Evolutionary conservation across 805 yeast genomes (phyloP).

Genomic region (Teunomyces stri): DNA sequence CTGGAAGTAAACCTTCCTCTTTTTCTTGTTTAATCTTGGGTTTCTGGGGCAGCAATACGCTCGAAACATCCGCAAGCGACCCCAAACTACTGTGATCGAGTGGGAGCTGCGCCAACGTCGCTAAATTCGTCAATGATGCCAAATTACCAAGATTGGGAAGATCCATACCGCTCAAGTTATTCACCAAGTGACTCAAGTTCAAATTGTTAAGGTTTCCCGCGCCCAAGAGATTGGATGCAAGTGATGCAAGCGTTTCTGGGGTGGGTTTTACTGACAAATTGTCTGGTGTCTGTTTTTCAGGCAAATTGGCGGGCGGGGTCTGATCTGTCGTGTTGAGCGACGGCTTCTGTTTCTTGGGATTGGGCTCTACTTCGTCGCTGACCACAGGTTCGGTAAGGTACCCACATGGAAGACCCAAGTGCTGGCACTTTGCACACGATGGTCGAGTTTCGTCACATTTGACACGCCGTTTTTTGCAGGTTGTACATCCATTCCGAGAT

Average conservation of each 20-base stretch:
- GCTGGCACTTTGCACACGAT: slow-evolving; percentile 70
- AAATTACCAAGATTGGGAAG: slow-evolving; percentile 34
- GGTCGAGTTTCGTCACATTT: slow-evolving; percentile 92
- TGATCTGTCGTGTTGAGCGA: slow-evolving; percentile 3
- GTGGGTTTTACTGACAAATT: background rate
- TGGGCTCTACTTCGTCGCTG: slow-evolving; percentile 3
- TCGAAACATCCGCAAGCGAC: slow-evolving; percentile 18
- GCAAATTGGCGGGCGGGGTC: background rate
- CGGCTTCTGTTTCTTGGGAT: slow-evolving; percentile 9
- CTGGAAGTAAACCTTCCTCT: background rate
- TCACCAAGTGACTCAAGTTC: slow-evolving; percentile 41
- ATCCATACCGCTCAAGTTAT: slow-evolving; percentile 36
- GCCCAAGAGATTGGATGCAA: slow-evolving; percentile 13
- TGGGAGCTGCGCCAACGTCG: slow-evolving; percentile 43
- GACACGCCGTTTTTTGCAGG: slow-evolving; percentile 86
- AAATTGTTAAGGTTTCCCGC: slow-evolving; percentile 42
- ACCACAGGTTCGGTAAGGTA: slow-evolving; percentile 35
- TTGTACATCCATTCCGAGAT: slow-evolving; percentile 83
- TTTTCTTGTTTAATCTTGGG: background rate
- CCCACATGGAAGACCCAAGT: slow-evolving; percentile 76
- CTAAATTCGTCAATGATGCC: slow-evolving; percentile 39
- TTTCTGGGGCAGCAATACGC: slow-evolving; percentile 1
- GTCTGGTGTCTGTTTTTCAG: background rate
- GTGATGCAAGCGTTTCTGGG: background rate
- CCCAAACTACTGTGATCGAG: slow-evolving; percentile 37